A percentile compares a stretch with the other conserved stretches of the same genome.
Conservation (phyloP, 2,329 filamentous ascomycete genomes). For the Didymella pinodella region DNA sequence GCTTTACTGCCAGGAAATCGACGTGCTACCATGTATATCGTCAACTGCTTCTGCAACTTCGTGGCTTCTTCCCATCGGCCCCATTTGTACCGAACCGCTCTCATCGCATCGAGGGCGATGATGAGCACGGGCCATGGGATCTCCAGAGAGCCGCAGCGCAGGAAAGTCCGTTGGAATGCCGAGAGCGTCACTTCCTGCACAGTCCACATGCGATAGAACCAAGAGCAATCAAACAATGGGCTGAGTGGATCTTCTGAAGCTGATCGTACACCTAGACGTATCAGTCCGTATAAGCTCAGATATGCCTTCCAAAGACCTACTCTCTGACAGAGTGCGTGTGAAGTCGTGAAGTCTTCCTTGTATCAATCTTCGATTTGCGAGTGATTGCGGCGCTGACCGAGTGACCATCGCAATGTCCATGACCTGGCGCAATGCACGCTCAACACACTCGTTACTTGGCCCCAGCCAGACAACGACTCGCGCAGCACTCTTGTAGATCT, state of each 20-base stretch:
- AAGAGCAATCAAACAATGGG: not conserved
- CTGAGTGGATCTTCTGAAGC: not conserved
- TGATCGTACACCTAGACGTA: not conserved
- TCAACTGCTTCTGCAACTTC: not conserved
- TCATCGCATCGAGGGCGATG: not conserved
- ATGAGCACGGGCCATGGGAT: not conserved
- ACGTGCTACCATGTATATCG: not conserved
- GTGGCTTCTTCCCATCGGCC: not conserved
- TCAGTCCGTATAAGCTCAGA: not conserved
- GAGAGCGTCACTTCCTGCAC: not conserved
- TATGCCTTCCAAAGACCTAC: not conserved
- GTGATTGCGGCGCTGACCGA: not conserved
- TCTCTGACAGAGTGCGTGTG: not conserved
- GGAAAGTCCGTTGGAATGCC: not conserved
- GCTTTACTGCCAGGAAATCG: not conserved
- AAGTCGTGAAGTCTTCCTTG: not conserved
- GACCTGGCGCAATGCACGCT: not conserved
- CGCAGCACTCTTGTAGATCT: not conserved
- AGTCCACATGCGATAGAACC: not conserved
- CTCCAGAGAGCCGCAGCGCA: not conserved
- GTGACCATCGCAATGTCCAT: not conserved
- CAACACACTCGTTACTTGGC: not conserved
- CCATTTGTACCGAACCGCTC: not conserved
- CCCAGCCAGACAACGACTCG: not conserved
- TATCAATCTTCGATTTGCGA: not conserved